These are phyloP conservation scores for Cyclostephanos tholiformis DNA, from an alignment of 108 stramenopile genomes.

Conservation along the genomic window DNA sequence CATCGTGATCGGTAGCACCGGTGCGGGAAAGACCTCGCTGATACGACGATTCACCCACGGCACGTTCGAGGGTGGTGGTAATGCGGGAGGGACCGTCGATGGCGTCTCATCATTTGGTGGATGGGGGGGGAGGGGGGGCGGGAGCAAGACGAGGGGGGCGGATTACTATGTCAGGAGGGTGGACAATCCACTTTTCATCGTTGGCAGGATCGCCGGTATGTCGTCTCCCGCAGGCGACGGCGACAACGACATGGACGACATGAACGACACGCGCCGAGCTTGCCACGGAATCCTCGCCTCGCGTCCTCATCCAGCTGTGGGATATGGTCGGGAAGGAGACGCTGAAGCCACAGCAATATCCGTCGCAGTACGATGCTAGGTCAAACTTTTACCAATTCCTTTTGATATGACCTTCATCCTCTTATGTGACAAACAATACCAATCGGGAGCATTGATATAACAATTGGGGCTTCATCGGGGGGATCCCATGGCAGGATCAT, in stretches of 20 bases:
- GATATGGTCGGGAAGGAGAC: slow-evolving; percentile 81
- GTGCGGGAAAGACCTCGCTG: slow-evolving; percentile 78
- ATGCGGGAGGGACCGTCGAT: too few species aligned
- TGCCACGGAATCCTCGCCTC: background rate
- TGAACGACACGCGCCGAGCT: background rate
- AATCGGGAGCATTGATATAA: slow-evolving; percentile 32
- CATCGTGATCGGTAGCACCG: slow-evolving; percentile 58
- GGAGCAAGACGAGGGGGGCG: slow-evolving; percentile 32
- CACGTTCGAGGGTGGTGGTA: too few species aligned
- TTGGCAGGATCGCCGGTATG: background rate
- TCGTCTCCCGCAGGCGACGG: background rate
- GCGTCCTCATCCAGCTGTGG: slow-evolving; percentile 63
- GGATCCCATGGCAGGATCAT: too few species aligned
- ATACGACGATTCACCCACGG: slow-evolving; percentile 22
- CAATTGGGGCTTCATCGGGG: slow-evolving; percentile 19
- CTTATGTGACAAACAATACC: background rate
- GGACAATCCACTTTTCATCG: slow-evolving; percentile 28
- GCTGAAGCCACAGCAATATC: slow-evolving; percentile 16
- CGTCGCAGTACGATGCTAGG: slow-evolving; percentile 6
- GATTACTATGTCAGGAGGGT: slow-evolving; percentile 49
- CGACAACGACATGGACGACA: slow-evolving; percentile 3
- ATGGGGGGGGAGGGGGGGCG: too few species aligned
- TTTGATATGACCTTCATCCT: slow-evolving; percentile 16
- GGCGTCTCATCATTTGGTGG: slow-evolving; percentile 12
- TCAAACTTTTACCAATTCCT: slow-evolving; percentile 35